phyloP scores from a whole-genome alignment of 2,329 filamentous ascomycete species.

The Calonectria pauciramosa region DNA sequence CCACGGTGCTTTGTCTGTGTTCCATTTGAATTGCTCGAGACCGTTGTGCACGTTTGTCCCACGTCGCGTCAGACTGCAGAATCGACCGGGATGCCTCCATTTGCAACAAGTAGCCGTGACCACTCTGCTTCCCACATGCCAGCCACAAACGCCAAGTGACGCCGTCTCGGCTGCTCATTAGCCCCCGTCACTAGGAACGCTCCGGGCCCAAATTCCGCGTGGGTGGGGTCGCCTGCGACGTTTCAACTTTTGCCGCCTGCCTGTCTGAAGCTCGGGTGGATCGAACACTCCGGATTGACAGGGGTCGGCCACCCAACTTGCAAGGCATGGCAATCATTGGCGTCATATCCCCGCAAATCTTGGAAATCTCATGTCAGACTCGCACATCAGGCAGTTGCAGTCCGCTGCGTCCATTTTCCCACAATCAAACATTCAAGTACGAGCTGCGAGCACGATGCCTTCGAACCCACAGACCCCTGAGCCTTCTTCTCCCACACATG shows the following conservation, averaged over 20 bases:
- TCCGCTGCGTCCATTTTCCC: slow-evolving; percentile 13
- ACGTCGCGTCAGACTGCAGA: slow-evolving; percentile 40
- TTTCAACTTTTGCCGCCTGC: not conserved
- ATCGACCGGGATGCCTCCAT: not conserved
- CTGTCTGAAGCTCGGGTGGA: not conserved
- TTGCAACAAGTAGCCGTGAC: not conserved
- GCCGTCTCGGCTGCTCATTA: not conserved
- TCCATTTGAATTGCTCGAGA: not conserved
- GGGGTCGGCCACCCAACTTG: slow-evolving; percentile 1
- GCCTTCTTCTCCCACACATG: slow-evolving; percentile 39
- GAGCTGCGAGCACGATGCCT: slow-evolving; percentile 10
- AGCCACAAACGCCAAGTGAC: not conserved
- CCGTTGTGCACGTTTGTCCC: slow-evolving; percentile 4
- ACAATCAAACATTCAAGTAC: slow-evolving; percentile 1
- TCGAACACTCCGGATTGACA: not conserved
- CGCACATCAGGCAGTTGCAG: slow-evolving; percentile 34
- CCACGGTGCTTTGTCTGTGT: not conserved
- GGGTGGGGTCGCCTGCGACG: not conserved
- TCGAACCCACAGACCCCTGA: slow-evolving; percentile 30
- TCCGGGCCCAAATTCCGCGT: not conserved
- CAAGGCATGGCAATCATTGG: slow-evolving; percentile 21
- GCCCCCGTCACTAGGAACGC: not conserved
- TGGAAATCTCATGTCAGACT: slow-evolving; percentile 29
- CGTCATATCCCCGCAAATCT: slow-evolving; percentile 44
- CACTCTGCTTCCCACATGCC: not conserved